Conservation (phyloP, 1,139 yeast species). For the Saccharomycopsis crataegensis region DNA sequence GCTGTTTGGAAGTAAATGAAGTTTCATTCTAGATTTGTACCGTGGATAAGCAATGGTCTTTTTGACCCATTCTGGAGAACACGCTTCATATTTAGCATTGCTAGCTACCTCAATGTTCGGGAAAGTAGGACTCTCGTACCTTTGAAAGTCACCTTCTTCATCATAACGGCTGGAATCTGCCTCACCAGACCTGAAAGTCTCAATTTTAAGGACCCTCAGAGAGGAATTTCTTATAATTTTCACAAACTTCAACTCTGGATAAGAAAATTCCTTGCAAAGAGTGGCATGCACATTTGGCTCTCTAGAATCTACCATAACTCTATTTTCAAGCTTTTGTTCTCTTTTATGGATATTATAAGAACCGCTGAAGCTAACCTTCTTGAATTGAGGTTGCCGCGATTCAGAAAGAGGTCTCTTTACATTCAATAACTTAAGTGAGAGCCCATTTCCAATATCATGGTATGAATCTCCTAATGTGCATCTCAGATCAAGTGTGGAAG, state of each 20-base stretch:
- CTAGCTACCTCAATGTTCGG: neutral
- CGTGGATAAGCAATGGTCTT: conserved; percentile 36
- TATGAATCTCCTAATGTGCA: neutral
- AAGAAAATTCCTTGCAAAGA: conserved; percentile 24
- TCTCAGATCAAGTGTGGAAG: neutral
- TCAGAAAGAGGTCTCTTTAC: no score
- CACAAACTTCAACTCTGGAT: conserved; percentile 28
- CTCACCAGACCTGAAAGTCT: conserved; percentile 26
- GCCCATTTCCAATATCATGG: no score
- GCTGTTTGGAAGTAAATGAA: conserved; percentile 28
- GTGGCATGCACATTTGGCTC: conserved; percentile 21
- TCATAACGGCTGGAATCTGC: conserved; percentile 15
- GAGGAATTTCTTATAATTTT: conserved; percentile 33
- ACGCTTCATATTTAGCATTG: neutral
- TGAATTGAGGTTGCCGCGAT: neutral
- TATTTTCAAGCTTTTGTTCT: neutral
- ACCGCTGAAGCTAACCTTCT: neutral
- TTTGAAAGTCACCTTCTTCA: conserved; percentile 14
- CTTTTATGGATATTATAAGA: neutral
- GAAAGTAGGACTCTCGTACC: neutral
- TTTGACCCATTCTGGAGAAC: conserved; percentile 31
- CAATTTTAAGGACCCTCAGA: conserved; percentile 33
- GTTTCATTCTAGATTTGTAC: conserved; percentile 39
- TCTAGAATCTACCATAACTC: neutral
- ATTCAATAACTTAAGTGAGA: no score